Base-by-base conservation (phyloP, 495 filamentous ascomycete species). In the Hypomontagnella monticulosa region DNA sequence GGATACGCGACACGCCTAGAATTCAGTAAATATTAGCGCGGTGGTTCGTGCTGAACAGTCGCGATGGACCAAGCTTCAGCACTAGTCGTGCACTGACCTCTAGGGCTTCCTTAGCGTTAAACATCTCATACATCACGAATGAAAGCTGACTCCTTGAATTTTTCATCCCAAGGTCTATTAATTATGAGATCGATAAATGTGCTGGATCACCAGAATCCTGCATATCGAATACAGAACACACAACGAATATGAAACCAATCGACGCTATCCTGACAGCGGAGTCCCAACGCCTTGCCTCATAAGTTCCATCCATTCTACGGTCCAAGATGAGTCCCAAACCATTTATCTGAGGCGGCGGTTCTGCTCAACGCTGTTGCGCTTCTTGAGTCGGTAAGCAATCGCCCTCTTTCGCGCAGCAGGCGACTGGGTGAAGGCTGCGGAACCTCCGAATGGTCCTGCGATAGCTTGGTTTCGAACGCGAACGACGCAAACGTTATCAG, bases 401-500 rank as follows among this genome's bases (percentile, higher is more conserved):
- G 80, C 79, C 12, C 81, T 71, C 77, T 80, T 83, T 57, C 76
- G 73, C 3, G 79, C 79, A 18, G 73, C 76, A 16, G 80, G n/a
- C 23, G 78, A 80, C 70, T 79, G 75, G 6, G 80, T 83, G 60
- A 84, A 84, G 3, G 81, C 81, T 3, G 76, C 80, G 2, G 81
- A 82, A 18, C 86, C 85, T 50, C 86, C 86, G 64, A 89, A 89
- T 1, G 86, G 86, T 1, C 86, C 86, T 5, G 85, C 85, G 9
- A 76, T 65, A 0, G 85, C 83, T 5, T 73, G 61, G 71, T 89
- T 88, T 41, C 83, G 79, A 30, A 88, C 78, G 14, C 84, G 78
- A 10, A 85, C 84, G 55, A 88, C 73, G 75, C 86, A 88, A 32
- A 88, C 84, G 54, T 84, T 82, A 46, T 76, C 55, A 0, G 79